Percentiles rank a stretch among this genome's conserved stretches.
Evolutionary conservation across 176 grass and related monocot genomes (phyloP).

Genomic region (Poa annua): DNA sequence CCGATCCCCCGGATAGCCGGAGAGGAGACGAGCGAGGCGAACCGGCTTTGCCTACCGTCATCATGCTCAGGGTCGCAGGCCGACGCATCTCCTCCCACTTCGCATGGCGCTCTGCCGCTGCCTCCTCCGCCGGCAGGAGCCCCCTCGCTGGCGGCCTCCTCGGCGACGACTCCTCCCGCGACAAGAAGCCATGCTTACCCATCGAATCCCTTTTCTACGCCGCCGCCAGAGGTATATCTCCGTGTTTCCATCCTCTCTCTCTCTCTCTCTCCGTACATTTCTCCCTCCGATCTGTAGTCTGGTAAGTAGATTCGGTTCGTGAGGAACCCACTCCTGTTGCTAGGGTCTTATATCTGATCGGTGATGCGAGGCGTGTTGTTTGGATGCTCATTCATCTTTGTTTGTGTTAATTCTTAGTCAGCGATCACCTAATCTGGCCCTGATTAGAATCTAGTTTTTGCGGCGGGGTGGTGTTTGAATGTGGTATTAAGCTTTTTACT

Average conservation of each 20-base stretch:
- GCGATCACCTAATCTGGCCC: background rate
- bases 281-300: conserved; percentile 26
- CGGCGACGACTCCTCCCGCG: conserved; percentile 20
- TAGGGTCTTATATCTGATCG: conserved; percentile 32
- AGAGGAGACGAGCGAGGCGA: background rate
- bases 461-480: background rate
- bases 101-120: conserved; percentile 50
- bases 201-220: conserved; percentile 40
- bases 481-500: background rate
- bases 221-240: conserved; percentile 42
- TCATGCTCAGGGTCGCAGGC: conserved; percentile 62
- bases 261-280: background rate
- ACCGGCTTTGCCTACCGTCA: background rate
- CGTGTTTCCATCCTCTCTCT: background rate
- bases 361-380: background rate
- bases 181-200: conserved; percentile 23
- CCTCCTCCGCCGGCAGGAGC: conserved; percentile 10
- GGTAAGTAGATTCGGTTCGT: conserved; percentile 6
- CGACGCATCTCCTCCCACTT: conserved; percentile 51
- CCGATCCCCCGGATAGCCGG: conserved; percentile 33
- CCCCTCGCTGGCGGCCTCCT: conserved; percentile 37
- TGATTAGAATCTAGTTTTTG: background rate
- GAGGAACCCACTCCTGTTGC: background rate
- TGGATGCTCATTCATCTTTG: conserved; percentile 20
- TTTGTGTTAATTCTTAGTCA: background rate